Conservation (phyloP, 75 land plant genomes). For the Isoetes taiwanensis region DNA sequence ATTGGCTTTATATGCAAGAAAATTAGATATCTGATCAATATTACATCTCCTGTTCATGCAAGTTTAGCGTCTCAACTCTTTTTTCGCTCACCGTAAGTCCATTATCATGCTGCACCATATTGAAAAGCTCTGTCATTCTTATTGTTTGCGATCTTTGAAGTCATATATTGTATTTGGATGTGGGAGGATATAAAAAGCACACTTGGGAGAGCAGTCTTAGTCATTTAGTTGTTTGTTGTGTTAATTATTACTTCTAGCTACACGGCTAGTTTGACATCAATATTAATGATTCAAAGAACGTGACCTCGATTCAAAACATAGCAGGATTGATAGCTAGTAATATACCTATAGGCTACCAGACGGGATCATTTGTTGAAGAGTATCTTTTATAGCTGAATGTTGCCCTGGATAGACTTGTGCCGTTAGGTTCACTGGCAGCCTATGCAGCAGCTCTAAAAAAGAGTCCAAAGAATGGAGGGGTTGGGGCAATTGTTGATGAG, state of each 20-base stretch:
- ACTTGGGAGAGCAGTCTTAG: conserved; percentile 61
- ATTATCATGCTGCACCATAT: no score
- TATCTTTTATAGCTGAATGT: conserved; percentile 54
- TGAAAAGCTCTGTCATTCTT: no score
- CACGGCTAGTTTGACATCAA: no score
- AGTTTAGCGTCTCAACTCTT: conserved; percentile 83
- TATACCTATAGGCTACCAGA: conserved; percentile 65
- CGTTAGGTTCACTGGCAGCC: conserved; percentile 11
- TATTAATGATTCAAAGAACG: no score
- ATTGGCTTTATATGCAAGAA: no score
- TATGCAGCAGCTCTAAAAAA: conserved; percentile 16
- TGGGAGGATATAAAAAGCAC: conserved; percentile 62
- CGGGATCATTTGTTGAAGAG: conserved; percentile 61
- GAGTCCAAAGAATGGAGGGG: conserved; percentile 29
- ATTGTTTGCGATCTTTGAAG: no score
- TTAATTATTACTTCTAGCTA: no score
- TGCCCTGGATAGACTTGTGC: conserved; percentile 43
- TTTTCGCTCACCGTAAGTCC: conserved; percentile 69
- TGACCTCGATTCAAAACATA: conserved; percentile 41
- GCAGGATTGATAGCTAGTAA: conserved; percentile 40
- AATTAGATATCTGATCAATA: no score
- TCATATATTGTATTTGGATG: no score
- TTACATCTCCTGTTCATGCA: no score
- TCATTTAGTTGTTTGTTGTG: conserved; percentile 89
- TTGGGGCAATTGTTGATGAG: conserved; percentile 32